These are phyloP conservation scores for Perkinsus olseni DNA, from an alignment of 169 alveolate genomes.

Conservation along the genomic window DNA sequence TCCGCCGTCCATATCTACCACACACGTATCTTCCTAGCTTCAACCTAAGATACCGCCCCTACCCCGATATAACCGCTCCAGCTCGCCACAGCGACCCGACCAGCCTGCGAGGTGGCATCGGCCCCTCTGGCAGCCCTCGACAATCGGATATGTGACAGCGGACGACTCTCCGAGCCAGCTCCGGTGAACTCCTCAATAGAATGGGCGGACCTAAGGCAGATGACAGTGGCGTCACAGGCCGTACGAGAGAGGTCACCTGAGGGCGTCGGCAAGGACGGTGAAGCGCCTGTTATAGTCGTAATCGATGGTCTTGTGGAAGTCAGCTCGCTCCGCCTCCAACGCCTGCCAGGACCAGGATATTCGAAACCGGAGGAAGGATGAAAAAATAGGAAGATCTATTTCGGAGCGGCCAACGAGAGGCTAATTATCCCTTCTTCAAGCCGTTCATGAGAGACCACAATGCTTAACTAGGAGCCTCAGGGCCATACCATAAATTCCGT, in stretches of 20 bases:
- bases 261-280: neutral
- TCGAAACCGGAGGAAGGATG: no score
- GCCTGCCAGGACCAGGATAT: neutral
- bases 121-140: neutral
- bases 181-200: neutral
- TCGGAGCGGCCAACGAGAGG: no score
- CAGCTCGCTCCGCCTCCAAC: neutral
- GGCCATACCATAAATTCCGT: no score
- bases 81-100: neutral
- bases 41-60: neutral
- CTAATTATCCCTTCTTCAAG: no score
- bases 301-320: neutral
- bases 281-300: neutral
- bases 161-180: neutral
- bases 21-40: neutral
- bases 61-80: neutral
- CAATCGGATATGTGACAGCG: neutral
- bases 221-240: no score
- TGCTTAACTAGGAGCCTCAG: no score
- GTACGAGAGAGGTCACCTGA: no score
- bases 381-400: no score
- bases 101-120: neutral
- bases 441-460: no score
- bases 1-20: neutral
- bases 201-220: neutral